phyloP scores from a whole-genome alignment of 495 filamentous ascomycete species.

The Talaromyces liani region DNA sequence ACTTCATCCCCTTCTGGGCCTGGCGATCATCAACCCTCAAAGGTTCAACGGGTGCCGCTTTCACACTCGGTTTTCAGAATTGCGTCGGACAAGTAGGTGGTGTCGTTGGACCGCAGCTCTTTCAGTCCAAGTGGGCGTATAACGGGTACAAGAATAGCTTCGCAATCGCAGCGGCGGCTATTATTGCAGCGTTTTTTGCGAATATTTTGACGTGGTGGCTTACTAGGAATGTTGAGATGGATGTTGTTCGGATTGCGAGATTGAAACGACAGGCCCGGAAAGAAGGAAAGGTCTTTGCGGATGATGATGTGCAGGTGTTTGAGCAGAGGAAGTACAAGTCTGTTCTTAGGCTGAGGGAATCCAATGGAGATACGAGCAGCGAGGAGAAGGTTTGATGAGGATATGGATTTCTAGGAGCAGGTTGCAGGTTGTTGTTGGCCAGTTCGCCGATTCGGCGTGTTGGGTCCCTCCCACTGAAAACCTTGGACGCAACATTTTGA shows the following conservation, averaged over 20 bases:
- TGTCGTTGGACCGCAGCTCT: slow-evolving; percentile 25
- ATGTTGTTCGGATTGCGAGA: slow-evolving; percentile 20
- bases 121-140: slow-evolving; percentile 19
- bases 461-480: no score
- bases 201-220: slow-evolving; percentile 27
- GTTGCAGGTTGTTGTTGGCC: no score
- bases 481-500: no score
- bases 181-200: slow-evolving; percentile 16
- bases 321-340: not conserved
- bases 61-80: slow-evolving; percentile 23
- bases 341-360: not conserved
- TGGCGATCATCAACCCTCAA: slow-evolving; percentile 24
- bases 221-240: slow-evolving; percentile 22
- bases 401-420: no score
- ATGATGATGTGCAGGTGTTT: slow-evolving; percentile 14
- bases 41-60: slow-evolving; percentile 25
- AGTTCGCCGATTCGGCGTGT: no score
- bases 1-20: slow-evolving; percentile 27
- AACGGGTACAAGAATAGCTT: slow-evolving; percentile 25
- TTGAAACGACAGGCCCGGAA: slow-evolving; percentile 14
- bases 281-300: slow-evolving; percentile 15
- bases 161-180: slow-evolving; percentile 18
- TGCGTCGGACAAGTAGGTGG: slow-evolving; percentile 27
- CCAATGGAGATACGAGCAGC: not conserved
- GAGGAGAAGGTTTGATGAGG: not conserved